Percentiles rank a stretch among this genome's conserved stretches.
phyloP scores from a whole-genome alignment of 345 rosid species.

The Brassica juncea region DNA sequence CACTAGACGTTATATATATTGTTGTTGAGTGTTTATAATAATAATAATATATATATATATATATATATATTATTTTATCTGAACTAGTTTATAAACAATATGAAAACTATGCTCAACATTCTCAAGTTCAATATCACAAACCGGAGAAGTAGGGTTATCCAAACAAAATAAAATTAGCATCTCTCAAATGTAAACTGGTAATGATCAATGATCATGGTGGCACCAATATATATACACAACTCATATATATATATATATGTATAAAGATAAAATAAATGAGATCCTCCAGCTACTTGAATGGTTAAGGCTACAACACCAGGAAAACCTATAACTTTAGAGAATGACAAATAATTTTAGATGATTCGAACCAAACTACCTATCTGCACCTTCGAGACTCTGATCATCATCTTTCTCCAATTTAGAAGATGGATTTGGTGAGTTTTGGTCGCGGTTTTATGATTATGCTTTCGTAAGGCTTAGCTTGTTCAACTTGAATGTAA shows the following conservation, averaged over 20 bases:
- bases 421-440: constrained; percentile 89
- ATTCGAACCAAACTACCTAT: constrained; percentile 35
- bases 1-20: too few species aligned
- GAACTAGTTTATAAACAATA: too few species aligned
- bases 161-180: constrained; percentile 32
- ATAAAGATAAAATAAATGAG: constrained; percentile 20
- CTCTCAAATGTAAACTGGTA: constrained; percentile 31
- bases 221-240: constrained; percentile 39
- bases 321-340: constrained; percentile 12
- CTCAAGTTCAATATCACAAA: constrained; percentile 16
- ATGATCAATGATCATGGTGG: constrained; percentile 6
- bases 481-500: constrained; percentile 87
- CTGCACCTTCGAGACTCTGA: constrained; percentile 34
- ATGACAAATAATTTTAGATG: constrained; percentile 13
- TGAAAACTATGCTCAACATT: background rate
- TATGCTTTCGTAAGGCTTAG: constrained; percentile 64
- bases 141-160: background rate
- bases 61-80: too few species aligned
- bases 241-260: constrained; percentile 9
- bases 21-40: too few species aligned
- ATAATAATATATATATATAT: too few species aligned
- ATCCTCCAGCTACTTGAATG: constrained; percentile 27
- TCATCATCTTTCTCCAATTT: constrained; percentile 5
- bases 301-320: constrained; percentile 31
- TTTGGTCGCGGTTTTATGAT: constrained; percentile 63